Evolutionary conservation across 352 stramenopile species (phyloP), one percentile per base, ranked within the genome.

Genomic region (Globisporangium nodosum): DNA sequence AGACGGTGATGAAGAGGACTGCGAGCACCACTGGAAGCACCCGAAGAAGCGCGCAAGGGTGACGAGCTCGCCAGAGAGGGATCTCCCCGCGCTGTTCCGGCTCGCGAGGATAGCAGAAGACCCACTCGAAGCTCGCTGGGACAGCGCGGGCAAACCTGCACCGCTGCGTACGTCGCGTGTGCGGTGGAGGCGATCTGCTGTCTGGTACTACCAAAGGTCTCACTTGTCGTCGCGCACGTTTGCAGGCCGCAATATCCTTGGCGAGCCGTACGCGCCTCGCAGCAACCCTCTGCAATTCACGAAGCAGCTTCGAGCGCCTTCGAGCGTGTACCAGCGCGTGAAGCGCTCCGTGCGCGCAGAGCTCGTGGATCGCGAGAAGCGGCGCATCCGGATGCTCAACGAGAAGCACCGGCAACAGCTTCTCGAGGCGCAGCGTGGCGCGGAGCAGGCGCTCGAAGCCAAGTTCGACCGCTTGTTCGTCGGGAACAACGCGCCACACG

Each of bases 381-480:
- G 58, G 11, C 63, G 67, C 46, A 66, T 74, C 42, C 39, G 58
- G 56, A 46, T 52, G 15, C 54, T 74, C 3, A 74, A 74, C 42
- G 55, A 57, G 31, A 60, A 49, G 30, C 27, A 50, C 20, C 27
- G 49, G 5, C n/a, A 31, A 31, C 57, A 63, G 21, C 37, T 43
- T 12, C 27, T 46, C 27, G 52, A 46, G 35, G 45, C 33, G 12
- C 43, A 52, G 31, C 42, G 48, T 21, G 30, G 39, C 27, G 49
- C 57, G 13, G 49, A 63, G 21, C 21, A 31, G 15, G 49, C 42
- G 40, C 31, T 63, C 43, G 57, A 63, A 52, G 57, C 57, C 39
- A 63, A 63, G 21, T 48, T 63, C n/a, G 57, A 63, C 18, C 30
- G 51, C 8, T 35, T 56, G 40, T 53, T 63, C 42, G 18, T 63